Conservation (phyloP, 2,329 filamentous ascomycete species). For the Trichoderma lentiforme region DNA sequence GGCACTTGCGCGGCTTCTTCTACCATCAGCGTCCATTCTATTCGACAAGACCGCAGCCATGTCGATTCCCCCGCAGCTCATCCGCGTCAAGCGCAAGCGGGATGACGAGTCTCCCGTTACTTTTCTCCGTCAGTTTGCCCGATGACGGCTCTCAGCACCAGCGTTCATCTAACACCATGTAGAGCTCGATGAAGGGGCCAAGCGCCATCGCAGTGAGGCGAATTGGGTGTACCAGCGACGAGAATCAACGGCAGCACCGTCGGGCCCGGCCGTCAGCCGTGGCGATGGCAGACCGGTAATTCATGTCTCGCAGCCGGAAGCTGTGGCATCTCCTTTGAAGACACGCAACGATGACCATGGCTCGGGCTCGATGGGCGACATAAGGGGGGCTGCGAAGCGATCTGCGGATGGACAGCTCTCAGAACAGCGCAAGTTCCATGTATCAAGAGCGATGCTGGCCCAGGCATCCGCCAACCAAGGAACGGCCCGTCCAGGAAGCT, state of each 20-base stretch:
- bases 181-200: slow-evolving; percentile 53
- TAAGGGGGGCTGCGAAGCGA: slow-evolving; percentile 17
- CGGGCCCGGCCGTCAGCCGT: slow-evolving; percentile 23
- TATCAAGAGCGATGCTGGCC: slow-evolving; percentile 47
- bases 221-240: slow-evolving; percentile 57
- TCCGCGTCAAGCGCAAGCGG: slow-evolving; percentile 60
- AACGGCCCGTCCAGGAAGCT: slow-evolving; percentile 29
- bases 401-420: background rate
- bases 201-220: slow-evolving; percentile 50
- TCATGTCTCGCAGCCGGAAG: slow-evolving; percentile 44
- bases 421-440: slow-evolving; percentile 53
- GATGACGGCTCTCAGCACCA: background rate
- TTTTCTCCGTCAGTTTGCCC: slow-evolving; percentile 48
- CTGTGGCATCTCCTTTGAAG: slow-evolving; percentile 23
- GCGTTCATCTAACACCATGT: slow-evolving; percentile 21
- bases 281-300: slow-evolving; percentile 42
- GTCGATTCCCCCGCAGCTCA: slow-evolving; percentile 57
- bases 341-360: slow-evolving; percentile 16
- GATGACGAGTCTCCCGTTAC: slow-evolving; percentile 52
- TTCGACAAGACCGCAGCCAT: slow-evolving; percentile 32
- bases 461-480: slow-evolving; percentile 23
- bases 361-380: background rate
- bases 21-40: background rate
- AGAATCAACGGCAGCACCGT: slow-evolving; percentile 31
- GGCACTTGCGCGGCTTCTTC: background rate